phyloP scores from a whole-genome alignment of 148 eudicot species.

The Persicaria tinctoria region DNA sequence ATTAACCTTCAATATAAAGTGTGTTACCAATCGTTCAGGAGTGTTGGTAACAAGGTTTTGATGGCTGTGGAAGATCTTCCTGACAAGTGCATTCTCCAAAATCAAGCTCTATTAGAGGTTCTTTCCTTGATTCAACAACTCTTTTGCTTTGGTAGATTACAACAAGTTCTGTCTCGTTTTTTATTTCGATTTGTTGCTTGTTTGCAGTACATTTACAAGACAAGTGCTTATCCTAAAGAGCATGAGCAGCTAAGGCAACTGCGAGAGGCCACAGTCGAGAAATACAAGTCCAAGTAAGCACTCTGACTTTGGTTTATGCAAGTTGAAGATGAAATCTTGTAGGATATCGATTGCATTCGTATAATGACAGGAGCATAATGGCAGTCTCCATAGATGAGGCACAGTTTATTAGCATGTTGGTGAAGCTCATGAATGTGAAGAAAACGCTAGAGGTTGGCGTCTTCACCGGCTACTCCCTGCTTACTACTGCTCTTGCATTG shows the following conservation, averaged over 20 bases:
- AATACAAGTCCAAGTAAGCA: slow-evolving; percentile 21
- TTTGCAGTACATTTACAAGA: slow-evolving; percentile 14
- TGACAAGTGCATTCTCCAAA: neutral
- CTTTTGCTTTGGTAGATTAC: neutral
- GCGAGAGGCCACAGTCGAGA: slow-evolving; percentile 21
- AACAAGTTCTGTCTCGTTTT: no score
- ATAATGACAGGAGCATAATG: slow-evolving; percentile 1
- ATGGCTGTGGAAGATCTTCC: neutral
- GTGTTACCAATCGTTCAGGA: no score
- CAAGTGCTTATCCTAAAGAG: slow-evolving; percentile 28
- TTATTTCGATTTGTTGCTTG: no score
- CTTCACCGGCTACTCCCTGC: slow-evolving; percentile 9
- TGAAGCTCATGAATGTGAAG: neutral
- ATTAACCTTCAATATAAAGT: no score
- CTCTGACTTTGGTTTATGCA: no score
- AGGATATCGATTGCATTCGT: no score
- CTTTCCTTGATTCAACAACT: neutral
- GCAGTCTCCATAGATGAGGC: neutral
- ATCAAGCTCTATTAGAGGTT: neutral
- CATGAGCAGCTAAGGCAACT: slow-evolving; percentile 23
- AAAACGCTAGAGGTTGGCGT: slow-evolving; percentile 8
- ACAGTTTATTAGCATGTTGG: neutral
- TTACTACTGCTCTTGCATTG: slow-evolving; percentile 1
- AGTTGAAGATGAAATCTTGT: no score
- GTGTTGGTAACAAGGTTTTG: no score